A percentile compares a stretch with the other conserved stretches of the same genome.
These are phyloP conservation scores for Exophiala bonariae DNA, from an alignment of 2,329 filamentous ascomycete species.

Conservation along the genomic window DNA sequence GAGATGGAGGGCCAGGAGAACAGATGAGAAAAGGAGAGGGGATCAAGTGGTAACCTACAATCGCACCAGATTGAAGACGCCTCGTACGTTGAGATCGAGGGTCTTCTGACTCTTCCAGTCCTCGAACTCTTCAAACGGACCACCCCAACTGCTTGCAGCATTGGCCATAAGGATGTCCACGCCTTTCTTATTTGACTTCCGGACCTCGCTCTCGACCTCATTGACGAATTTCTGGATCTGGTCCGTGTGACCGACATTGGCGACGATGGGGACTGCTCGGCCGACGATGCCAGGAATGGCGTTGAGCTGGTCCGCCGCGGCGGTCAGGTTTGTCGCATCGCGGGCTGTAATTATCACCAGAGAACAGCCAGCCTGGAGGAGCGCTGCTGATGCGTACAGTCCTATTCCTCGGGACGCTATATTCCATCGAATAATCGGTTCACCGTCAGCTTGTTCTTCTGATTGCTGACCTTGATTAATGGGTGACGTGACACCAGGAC, in stretches of 20 bases:
- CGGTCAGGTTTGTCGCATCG: conserved; percentile 9
- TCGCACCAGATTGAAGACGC: conserved; percentile 24
- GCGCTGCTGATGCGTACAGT: conserved; percentile 16
- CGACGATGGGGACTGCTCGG: conserved; percentile 12
- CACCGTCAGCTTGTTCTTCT: background rate
- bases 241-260: conserved; percentile 18
- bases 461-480: too few species aligned
- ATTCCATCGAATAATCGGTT: background rate
- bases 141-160: conserved; percentile 22
- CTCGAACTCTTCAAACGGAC: conserved; percentile 17
- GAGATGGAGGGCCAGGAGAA: background rate
- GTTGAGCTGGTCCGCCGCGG: conserved; percentile 13
- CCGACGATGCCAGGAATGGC: conserved; percentile 14
- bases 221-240: conserved; percentile 14
- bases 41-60: conserved; percentile 33
- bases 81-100: conserved; percentile 20
- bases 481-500: too few species aligned
- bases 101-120: conserved; percentile 20
- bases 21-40: background rate
- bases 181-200: background rate
- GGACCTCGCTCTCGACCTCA: conserved; percentile 11
- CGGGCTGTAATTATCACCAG: conserved; percentile 20
- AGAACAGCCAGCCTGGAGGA: conserved; percentile 15
- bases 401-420: conserved; percentile 32
- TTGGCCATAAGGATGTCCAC: conserved; percentile 27